These are phyloP conservation scores for Alternaria incomplexa DNA, from an alignment of 2,329 filamentous ascomycete species.

Conservation along the genomic window DNA sequence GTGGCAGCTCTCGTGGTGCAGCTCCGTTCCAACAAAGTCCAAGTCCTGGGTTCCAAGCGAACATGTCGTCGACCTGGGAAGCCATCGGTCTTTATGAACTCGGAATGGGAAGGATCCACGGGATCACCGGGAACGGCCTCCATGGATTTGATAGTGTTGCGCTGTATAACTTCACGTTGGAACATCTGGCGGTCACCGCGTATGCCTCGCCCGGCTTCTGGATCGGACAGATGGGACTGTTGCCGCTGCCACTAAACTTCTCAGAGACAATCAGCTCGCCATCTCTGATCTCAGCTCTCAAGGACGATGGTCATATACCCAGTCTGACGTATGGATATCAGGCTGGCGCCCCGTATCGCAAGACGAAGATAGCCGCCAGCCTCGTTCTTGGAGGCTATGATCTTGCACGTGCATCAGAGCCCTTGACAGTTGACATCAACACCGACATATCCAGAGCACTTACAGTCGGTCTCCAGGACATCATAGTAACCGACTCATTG, in stretches of 20 bases:
- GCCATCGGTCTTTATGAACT: neutral
- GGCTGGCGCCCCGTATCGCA: neutral
- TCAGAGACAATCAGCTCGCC: neutral
- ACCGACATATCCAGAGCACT: neutral
- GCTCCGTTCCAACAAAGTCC: neutral
- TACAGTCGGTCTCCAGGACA: neutral
- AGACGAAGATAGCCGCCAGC: neutral
- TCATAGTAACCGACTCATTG: neutral
- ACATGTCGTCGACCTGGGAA: conserved; percentile 5
- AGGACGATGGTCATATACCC: neutral
- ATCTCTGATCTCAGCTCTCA: neutral
- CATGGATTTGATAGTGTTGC: neutral
- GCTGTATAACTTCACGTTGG: neutral
- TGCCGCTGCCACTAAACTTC: neutral
- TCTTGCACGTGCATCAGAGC: neutral
- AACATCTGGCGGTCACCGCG: neutral
- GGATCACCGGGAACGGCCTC: neutral
- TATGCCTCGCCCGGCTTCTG: neutral
- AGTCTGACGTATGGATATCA: neutral
- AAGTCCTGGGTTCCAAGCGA: conserved; percentile 2
- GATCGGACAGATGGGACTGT: neutral
- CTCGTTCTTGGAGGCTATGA: conserved; percentile 2
- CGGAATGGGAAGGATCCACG: neutral
- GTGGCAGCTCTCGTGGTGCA: neutral
- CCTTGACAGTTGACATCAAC: neutral